Conservation (phyloP, 2,329 filamentous ascomycete species). For the Claviceps sorghi region DNA sequence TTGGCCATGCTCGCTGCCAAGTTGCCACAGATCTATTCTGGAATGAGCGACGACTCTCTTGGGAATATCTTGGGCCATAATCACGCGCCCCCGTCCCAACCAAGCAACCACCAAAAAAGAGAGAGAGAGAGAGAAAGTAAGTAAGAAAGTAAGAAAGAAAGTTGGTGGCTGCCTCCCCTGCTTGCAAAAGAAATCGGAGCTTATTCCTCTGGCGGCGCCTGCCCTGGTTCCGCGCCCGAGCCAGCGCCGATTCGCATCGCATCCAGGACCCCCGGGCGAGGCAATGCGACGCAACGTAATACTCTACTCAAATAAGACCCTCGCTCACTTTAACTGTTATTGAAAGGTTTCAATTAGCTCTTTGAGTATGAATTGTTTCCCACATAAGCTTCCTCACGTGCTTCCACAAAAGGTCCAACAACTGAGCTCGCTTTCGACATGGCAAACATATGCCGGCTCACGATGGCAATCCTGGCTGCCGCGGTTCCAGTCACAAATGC, state of each 20-base stretch:
- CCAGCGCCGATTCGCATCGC: neutral
- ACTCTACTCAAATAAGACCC: neutral
- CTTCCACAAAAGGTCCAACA: neutral
- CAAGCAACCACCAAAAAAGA: too few species aligned
- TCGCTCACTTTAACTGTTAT: too few species aligned
- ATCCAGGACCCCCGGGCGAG: neutral
- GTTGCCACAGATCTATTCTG: neutral
- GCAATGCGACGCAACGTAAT: neutral
- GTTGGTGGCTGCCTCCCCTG: too few species aligned
- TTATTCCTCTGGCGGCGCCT: too few species aligned
- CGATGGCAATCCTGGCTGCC: conserved; percentile 14
- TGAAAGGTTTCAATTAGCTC: too few species aligned
- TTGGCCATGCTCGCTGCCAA: neutral
- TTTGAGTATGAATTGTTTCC: too few species aligned
- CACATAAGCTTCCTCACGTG: too few species aligned
- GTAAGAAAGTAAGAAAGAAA: too few species aligned
- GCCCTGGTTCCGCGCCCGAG: too few species aligned
- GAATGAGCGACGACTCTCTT: neutral
- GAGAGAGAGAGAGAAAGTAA: too few species aligned
- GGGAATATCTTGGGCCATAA: neutral
- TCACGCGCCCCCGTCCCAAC: too few species aligned
- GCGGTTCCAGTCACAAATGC: conserved; percentile 21
- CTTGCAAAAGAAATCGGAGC: neutral
- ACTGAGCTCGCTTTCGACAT: conserved; percentile 7
- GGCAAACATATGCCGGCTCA: conserved; percentile 13